Conservation (phyloP, 2,329 filamentous ascomycete genomes). For the Neonectria sp. region DNA sequence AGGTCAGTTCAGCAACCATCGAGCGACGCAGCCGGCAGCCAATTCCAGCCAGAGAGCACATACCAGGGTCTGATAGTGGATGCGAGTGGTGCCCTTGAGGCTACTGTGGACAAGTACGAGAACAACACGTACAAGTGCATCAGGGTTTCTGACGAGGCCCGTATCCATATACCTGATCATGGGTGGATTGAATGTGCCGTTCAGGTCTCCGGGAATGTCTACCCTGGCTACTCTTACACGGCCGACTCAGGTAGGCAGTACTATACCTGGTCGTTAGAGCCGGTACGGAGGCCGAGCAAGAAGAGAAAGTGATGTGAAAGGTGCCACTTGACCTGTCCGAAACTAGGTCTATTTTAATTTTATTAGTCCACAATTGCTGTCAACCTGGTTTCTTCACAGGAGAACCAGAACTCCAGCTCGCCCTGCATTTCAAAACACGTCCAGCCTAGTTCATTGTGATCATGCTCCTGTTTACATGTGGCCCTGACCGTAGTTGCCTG, state of each 20-base stretch:
- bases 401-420: constrained; percentile 35
- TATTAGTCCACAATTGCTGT: constrained; percentile 20
- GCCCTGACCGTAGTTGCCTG: constrained; percentile 22
- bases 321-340: not conserved
- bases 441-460: constrained; percentile 29
- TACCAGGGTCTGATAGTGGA: constrained; percentile 8
- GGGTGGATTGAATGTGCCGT: constrained; percentile 5
- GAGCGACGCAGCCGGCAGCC: too few relatives aligned
- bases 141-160: constrained; percentile 3
- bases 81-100: not conserved
- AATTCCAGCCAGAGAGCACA: constrained; percentile 9
- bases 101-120: constrained; percentile 11
- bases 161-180: not conserved
- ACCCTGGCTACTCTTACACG: constrained; percentile 5
- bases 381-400: constrained; percentile 26
- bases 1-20: too few relatives aligned
- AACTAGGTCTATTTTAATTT: constrained; percentile 1
- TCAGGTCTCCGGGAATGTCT: not conserved
- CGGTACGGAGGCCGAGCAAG: constrained; percentile 6
- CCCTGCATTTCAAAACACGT: constrained; percentile 34
- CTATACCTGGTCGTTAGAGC: constrained; percentile 12
- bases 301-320: constrained; percentile 15
- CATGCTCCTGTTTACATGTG: constrained; percentile 18
- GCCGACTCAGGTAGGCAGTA: constrained; percentile 11
- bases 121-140: constrained; percentile 7